Base-by-base conservation (phyloP, 2,329 filamentous ascomycete species). In the Arthrocladium fulminans region DNA sequence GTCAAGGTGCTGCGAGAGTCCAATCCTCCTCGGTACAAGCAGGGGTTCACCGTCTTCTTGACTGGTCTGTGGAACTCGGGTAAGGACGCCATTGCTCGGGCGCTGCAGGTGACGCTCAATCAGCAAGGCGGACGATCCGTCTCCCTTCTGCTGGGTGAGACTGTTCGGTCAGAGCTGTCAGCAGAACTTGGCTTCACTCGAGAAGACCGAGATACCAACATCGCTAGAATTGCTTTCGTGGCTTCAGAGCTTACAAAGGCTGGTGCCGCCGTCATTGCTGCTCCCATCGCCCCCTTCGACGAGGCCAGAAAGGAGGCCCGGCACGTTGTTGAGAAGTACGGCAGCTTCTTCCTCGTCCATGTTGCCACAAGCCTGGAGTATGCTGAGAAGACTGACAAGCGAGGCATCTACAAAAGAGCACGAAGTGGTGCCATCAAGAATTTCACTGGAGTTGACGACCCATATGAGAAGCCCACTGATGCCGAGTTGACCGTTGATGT, bases 21-120 rank as follows among this genome's bases (percentile, higher is more conserved):
- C 59, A 92, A 97, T 75, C 92, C 90, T 43, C 81, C 94, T 45
- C 86, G 92, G 58, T 83, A 80, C 61, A 79, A 84, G 64, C 94
- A 98, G 75, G 92, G 92, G 56, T 98, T 98, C 80, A 97, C 92
- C 55, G 79, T 98, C 70, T 96, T 98, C 82, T 77, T 98, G 57
- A 97, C 92, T 2, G 92, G 92, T 53, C 96, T 92, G 77, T 84
- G 86, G 67, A 98, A 97, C 81, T 86, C 80, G 51, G 92, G 92
- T 70, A 98, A 98, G 76, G 90, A 97, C 70, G 86, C 92, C 66
- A 86, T 98, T 60, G 92, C 88, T 45, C 87, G 92, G 60, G 92
- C 92, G 35, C 79, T 98, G 53, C 92, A 98, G 72, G 88, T 95
- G 50, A 97, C 90, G 0, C 81, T 98, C 56, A 97, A 97, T 79